Percentiles rank a stretch among this genome's conserved stretches.
phyloP scores from a whole-genome alignment of 495 filamentous ascomycete species.

The Penicillium soppii region DNA sequence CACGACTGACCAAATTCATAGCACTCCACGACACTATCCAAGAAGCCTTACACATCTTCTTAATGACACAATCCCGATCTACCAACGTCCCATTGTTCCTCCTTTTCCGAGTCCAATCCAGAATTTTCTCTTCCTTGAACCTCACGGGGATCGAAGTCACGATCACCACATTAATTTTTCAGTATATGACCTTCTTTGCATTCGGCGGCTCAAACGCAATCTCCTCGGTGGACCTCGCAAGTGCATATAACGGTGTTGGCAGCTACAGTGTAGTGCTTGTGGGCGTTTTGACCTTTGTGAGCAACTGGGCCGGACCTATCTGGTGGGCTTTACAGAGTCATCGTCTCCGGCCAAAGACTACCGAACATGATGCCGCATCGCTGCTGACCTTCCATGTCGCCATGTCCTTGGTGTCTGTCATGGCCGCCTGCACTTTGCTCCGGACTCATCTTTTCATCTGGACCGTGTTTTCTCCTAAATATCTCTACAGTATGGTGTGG shows the following conservation, averaged over 20 bases:
- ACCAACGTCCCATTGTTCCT: constrained; percentile 84
- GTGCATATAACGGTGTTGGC: constrained; percentile 78
- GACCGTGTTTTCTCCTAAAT: constrained; percentile 98
- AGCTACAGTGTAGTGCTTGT: constrained; percentile 67
- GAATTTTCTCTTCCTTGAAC: constrained; percentile 47
- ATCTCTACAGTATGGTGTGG: constrained; percentile 89
- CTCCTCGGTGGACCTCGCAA: constrained; percentile 80
- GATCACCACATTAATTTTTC: constrained; percentile 64
- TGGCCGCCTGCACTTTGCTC: constrained; percentile 82
- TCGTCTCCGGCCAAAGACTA: constrained; percentile 48
- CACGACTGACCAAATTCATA: constrained; percentile 14
- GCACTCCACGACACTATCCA: constrained; percentile 45
- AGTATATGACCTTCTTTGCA: constrained; percentile 83
- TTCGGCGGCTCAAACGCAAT: constrained; percentile 90
- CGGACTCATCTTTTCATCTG: constrained; percentile 95
- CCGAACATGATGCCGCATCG: constrained; percentile 46
- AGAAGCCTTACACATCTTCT: constrained; percentile 70
- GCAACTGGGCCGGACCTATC: constrained; percentile 90
- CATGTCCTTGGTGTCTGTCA: constrained; percentile 64
- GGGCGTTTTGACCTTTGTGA: constrained; percentile 75
- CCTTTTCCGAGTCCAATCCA: constrained; percentile 60
- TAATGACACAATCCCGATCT: constrained; percentile 81
- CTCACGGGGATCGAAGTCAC: constrained; percentile 57
- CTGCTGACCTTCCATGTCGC: constrained; percentile 67
- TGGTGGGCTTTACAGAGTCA: constrained; percentile 73